These are phyloP conservation scores for Galium porrigens DNA, from an alignment of 305 asterid genomes.

Conservation along the genomic window DNA sequence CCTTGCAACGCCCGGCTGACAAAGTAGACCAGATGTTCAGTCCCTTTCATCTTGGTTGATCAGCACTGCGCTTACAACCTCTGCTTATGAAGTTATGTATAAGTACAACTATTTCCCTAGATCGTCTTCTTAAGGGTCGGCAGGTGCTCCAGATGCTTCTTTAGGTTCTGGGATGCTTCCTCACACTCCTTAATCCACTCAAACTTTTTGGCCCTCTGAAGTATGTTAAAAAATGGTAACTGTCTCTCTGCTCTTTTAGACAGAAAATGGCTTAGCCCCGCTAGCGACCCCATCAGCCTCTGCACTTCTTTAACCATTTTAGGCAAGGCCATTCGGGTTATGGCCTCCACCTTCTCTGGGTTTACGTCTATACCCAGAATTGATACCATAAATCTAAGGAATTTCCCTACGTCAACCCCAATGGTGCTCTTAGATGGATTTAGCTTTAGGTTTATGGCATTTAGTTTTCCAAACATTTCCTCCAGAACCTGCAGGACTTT, in stretches of 20 bases:
- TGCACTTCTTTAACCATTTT: neutral
- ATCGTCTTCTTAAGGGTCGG: neutral
- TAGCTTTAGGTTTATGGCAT: too few species aligned
- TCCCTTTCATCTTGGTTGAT: too few species aligned
- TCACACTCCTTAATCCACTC: neutral
- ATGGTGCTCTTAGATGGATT: too few species aligned
- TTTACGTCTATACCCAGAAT: neutral
- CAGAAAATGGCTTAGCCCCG: neutral
- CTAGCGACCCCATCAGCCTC: neutral
- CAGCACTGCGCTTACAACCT: too few species aligned
- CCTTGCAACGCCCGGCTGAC: too few species aligned
- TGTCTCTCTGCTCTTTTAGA: neutral
- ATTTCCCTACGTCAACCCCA: too few species aligned
- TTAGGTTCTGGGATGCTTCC: neutral
- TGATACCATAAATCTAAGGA: too few species aligned
- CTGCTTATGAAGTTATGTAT: too few species aligned
- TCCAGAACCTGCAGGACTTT: too few species aligned
- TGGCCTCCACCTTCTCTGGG: neutral
- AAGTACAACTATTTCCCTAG: too few species aligned
- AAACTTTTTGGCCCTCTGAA: neutral
- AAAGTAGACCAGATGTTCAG: too few species aligned
- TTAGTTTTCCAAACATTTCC: too few species aligned
- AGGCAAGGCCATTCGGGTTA: neutral
- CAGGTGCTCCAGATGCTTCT: neutral
- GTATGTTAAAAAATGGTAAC: neutral